phyloP scores from a whole-genome alignment of 805 yeast genomes.

The Sugiyamaella marilandica region DNA sequence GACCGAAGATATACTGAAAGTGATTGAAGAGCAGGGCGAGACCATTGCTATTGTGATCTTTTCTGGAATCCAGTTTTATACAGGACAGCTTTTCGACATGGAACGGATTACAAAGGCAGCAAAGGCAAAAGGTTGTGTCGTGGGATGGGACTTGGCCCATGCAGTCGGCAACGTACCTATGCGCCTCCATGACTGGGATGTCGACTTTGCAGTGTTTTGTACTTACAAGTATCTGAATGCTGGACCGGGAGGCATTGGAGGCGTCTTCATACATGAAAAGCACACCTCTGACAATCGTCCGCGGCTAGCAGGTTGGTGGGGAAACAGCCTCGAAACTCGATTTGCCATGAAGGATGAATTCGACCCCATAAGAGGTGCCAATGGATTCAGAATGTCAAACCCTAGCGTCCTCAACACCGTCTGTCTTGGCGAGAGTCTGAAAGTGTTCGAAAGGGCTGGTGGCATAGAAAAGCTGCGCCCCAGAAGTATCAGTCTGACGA shows the following conservation, averaged over 20 bases:
- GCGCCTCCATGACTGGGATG: slow-evolving; percentile 77
- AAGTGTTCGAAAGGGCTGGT: slow-evolving; percentile 54
- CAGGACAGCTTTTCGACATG: slow-evolving; percentile 85
- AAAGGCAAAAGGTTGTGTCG: slow-evolving; percentile 45
- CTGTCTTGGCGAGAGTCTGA: slow-evolving; percentile 61
- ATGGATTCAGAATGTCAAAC: slow-evolving; percentile 85
- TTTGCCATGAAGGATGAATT: slow-evolving; percentile 76
- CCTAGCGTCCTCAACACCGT: slow-evolving; percentile 86
- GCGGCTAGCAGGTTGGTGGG: slow-evolving; percentile 97
- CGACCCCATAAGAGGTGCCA: slow-evolving; percentile 78
- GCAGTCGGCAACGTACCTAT: slow-evolving; percentile 85
- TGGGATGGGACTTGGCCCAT: slow-evolving; percentile 95
- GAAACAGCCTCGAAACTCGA: slow-evolving; percentile 64
- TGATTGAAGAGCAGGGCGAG: slow-evolving; percentile 53
- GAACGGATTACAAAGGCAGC: slow-evolving; percentile 61
- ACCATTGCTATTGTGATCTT: slow-evolving; percentile 69
- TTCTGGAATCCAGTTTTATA: slow-evolving; percentile 87
- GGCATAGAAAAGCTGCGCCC: slow-evolving; percentile 56
- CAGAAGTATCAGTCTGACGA: slow-evolving; percentile 56
- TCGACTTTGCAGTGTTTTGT: slow-evolving; percentile 94
- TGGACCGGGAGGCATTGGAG: slow-evolving; percentile 94
- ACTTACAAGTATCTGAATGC: slow-evolving; percentile 85
- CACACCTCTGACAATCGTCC: slow-evolving; percentile 40
- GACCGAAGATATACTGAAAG: slow-evolving; percentile 56
- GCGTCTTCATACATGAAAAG: slow-evolving; percentile 68